Conservation (phyloP, 768 basidiomycete species). For the Sarcomyxa edulis region DNA sequence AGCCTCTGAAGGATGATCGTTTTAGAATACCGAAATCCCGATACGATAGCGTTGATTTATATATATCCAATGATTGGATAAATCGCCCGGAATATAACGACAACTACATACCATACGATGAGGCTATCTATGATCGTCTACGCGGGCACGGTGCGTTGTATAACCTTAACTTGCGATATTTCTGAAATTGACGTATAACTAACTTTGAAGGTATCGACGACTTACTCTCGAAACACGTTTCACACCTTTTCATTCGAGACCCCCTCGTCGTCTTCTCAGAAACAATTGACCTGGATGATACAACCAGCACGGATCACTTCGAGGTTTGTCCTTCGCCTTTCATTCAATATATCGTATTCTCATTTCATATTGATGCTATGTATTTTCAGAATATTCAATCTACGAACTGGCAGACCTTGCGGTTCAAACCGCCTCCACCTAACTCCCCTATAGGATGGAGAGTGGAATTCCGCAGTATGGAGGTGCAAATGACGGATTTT, state of each 20-base stretch:
- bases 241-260: slow-evolving; percentile 96
- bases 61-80: slow-evolving; percentile 80
- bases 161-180: not conserved
- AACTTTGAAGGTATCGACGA: slow-evolving; percentile 69
- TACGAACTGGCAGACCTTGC: slow-evolving; percentile 98
- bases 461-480: slow-evolving; percentile 98
- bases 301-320: slow-evolving; percentile 86
- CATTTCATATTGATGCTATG: slow-evolving; percentile 1
- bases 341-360: not conserved
- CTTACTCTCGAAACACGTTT: slow-evolving; percentile 83
- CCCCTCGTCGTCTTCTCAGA: slow-evolving; percentile 95
- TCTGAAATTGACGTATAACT: not conserved
- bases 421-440: slow-evolving; percentile 97
- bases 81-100: slow-evolving; percentile 97
- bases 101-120: slow-evolving; percentile 73
- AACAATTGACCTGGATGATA: slow-evolving; percentile 88
- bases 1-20: slow-evolving; percentile 75
- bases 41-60: slow-evolving; percentile 93
- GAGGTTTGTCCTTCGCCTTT: slow-evolving; percentile 49
- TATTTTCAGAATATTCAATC: slow-evolving; percentile 99
- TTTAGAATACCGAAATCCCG: slow-evolving; percentile 92
- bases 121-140: slow-evolving; percentile 67
- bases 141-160: slow-evolving; percentile 63
- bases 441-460: slow-evolving; percentile 94
- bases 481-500: slow-evolving; percentile 97